Base-by-base conservation (phyloP, 495 filamentous ascomycete genomes). In the Penicillium tannophilum region DNA sequence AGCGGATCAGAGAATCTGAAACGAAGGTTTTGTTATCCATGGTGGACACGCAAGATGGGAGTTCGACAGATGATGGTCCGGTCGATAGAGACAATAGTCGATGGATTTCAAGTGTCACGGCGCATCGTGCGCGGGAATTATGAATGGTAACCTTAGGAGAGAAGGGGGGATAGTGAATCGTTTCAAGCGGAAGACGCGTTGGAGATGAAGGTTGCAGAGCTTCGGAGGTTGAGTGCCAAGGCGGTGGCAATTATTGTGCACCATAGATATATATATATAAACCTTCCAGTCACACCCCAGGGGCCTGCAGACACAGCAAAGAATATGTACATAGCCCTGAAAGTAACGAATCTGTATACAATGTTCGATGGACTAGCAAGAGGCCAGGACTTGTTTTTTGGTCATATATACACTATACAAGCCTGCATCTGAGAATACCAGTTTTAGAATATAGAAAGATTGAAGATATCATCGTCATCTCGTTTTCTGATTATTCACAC, bases 21-120 rank as follows among this genome's bases (percentile, higher is more conserved):
- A 80, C 69, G 52, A 79, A 80, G 7, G 70, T 74, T 52, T 73
- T 72, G 58, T 74, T 67, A 31, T 78, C 75, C 77, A 79, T 79
- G 16, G 45, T 71, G 58, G 14, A 47, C 16, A 55, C 41, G 36
- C 19, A 35, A 8, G 6, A 17, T 44, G 20, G 19, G 39, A 45
- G 4, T n/a, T 41, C 39, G 16, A 41, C n/a, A 7, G 33, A 23
- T 24, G 33, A 41, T 41, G 23, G 26, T 26, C 16, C 47, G 16
- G n/a, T 33, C 20, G 14, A 41, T 41, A 3, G 11, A 20, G 19
- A 31, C 10, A 17, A 3, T 23, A 6, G 20, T 28, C 14, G 42
- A 8, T 17, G 35, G n/a, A 1, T 33, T 23, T 51, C 19, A 62
- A n/a, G 24, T 5, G 39, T 6, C 36, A 35, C 11, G n/a, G 55